Conservation (phyloP, 257 asterid species). For the Solanum chmielewskii region DNA sequence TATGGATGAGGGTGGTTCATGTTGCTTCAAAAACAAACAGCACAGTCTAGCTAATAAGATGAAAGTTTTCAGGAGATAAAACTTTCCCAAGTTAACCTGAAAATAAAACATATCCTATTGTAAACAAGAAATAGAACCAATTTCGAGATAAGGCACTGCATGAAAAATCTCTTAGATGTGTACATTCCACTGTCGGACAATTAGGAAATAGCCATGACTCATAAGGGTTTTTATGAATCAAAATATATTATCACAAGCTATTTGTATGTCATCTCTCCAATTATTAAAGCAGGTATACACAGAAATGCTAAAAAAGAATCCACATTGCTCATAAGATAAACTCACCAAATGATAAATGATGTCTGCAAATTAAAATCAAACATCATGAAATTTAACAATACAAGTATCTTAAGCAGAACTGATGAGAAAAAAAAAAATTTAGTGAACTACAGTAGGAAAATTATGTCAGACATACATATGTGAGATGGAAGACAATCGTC, state of each 20-base stretch:
- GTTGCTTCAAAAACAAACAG: neutral
- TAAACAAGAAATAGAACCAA: neutral
- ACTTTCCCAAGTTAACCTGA: neutral
- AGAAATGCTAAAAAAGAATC: neutral
- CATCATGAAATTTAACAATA: neutral
- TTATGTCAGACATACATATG: neutral
- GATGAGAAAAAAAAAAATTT: neutral
- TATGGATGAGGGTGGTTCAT: conserved; percentile 43
- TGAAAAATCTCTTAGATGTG: neutral
- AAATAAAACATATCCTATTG: neutral
- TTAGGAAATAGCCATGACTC: neutral
- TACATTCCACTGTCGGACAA: neutral
- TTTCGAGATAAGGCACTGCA: neutral
- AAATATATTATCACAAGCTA: neutral
- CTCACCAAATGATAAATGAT: neutral
- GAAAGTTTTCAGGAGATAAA: neutral
- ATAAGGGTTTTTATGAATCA: neutral
- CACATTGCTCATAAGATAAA: neutral
- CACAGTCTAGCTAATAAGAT: neutral
- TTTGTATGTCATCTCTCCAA: neutral
- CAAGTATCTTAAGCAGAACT: neutral
- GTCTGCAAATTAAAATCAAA: neutral
- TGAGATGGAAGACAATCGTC: neutral
- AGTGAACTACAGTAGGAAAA: neutral
- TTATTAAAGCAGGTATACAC: neutral